Conservation (phyloP, 306 rosid genomes). For the Prunus armeniaca region DNA sequence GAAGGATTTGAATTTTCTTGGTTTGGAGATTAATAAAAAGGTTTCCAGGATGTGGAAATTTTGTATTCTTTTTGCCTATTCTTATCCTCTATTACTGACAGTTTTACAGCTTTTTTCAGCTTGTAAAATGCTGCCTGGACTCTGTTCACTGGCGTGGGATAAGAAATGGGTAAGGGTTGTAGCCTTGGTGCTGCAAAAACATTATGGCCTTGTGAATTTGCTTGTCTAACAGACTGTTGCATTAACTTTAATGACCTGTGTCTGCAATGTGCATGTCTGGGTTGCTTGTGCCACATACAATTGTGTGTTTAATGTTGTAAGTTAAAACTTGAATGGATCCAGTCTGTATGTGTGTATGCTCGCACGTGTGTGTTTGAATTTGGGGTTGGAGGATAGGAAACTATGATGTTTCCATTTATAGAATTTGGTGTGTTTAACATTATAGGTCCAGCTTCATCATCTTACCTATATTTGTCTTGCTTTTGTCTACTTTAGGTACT, state of each 20-base stretch:
- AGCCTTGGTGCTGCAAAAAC: neutral
- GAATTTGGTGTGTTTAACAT: neutral
- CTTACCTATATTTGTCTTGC: constrained; percentile 9
- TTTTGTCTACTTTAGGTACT: constrained; percentile 52
- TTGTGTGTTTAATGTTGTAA: neutral
- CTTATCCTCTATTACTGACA: constrained; percentile 3
- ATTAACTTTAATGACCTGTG: neutral
- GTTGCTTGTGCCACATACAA: neutral
- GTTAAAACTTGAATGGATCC: neutral
- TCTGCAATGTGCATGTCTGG: neutral
- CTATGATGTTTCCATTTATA: neutral
- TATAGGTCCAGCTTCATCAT: constrained; percentile 8
- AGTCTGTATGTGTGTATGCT: neutral
- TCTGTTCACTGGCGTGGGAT: constrained; percentile 38
- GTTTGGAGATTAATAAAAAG: constrained; percentile 91
- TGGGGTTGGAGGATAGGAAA: neutral
- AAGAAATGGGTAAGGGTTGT: constrained; percentile 60
- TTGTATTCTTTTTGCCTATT: neutral
- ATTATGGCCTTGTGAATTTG: neutral
- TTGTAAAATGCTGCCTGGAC: constrained; percentile 65
- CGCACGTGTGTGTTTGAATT: neutral
- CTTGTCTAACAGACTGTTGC: neutral
- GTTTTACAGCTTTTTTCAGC: constrained; percentile 49
- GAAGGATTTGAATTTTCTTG: constrained; percentile 75
- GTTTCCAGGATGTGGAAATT: constrained; percentile 28